phyloP scores from a whole-genome alignment of 345 rosid species.

The Moringa oleifera region DNA sequence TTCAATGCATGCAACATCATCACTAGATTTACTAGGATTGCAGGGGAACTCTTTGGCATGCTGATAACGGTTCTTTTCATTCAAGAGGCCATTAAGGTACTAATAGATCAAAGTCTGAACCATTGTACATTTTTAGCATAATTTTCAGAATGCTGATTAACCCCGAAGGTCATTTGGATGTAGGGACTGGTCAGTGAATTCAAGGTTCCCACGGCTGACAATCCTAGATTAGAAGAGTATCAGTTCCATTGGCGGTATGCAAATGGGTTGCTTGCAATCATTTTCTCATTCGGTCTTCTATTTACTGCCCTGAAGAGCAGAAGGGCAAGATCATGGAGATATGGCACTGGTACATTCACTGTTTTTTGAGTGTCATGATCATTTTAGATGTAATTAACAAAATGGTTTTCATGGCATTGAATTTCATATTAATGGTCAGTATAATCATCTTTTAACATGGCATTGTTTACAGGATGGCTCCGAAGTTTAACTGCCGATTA shows the following conservation, averaged over 20 bases:
- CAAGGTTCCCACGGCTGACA: slow-evolving; percentile 32
- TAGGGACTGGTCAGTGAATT: slow-evolving; percentile 73
- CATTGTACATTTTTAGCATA: neutral
- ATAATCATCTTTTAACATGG: neutral
- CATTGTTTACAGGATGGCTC: slow-evolving; percentile 43
- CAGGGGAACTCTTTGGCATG: slow-evolving; percentile 80
- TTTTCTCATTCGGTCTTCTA: slow-evolving; percentile 60
- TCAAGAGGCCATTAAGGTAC: slow-evolving; percentile 79
- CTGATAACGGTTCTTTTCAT: slow-evolving; percentile 69
- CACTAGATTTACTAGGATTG: slow-evolving; percentile 62
- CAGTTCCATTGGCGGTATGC: slow-evolving; percentile 53
- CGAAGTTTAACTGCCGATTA: slow-evolving; percentile 72
- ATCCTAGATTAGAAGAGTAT: slow-evolving; percentile 33
- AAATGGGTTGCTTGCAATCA: slow-evolving; percentile 68
- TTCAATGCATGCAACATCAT: slow-evolving; percentile 59
- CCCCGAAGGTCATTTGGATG: slow-evolving; percentile 6
- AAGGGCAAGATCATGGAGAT: slow-evolving; percentile 63
- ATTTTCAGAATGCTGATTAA: neutral
- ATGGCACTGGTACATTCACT: slow-evolving; percentile 39
- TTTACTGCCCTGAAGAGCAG: slow-evolving; percentile 56
- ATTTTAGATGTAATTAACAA: neutral
- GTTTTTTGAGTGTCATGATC: neutral
- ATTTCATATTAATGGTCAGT: neutral
- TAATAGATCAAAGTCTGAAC: neutral
- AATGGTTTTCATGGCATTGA: neutral